Base-by-base conservation (phyloP, 148 eudicot genomes). In the Fagopyrum homotropicum region DNA sequence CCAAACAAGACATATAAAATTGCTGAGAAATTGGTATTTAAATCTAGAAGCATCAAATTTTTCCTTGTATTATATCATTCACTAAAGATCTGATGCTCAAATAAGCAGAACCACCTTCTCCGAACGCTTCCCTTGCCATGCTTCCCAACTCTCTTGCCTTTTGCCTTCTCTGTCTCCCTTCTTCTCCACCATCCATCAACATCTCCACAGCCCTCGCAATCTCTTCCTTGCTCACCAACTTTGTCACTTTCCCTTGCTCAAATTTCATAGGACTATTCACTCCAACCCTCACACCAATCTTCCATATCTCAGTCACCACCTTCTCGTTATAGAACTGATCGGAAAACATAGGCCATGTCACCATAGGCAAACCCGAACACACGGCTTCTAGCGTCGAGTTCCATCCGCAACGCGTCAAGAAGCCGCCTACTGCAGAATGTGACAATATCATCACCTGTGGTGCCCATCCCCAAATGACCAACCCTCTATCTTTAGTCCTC, bases 381-480 rank as follows among this genome's bases (percentile, higher is more conserved):
- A 77, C 44, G 1, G 50, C 74, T 71, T 77, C 79, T 3, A 76
- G 9, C 0, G 61, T 66, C 29, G 78, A 76, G 40, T 76, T 76
- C 78, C 78, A 76, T 1, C 78, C 78, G 9, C 78, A 76, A 7
- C 69, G 78, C 9, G 78, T 66, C 60, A 76, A 35, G 63, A 69
- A 71, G 0, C 50, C 79, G 7, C 74, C 79, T 5, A 71, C 12
- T 11, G 79, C 51, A 9, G 44, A 44, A 35, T 77, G 79, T 16
- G 74, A 70, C 43, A 77, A 9, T 15, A 77, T 77, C 69, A 77
- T 4, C 52, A 77, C 75, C 19, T 77, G 79, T 1, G 79, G 79
- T n/a, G 79, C 79, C 79, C 79, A 77, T 4, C 79, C 75, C 54
- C 79, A 22, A 3, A 77, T 56, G 68, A 77, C 66, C 7, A 77